A percentile compares a stretch with the other conserved stretches of the same genome.
Evolutionary conservation across 1,284 basidiomycete genomes (phyloP).

Genomic region (Ganoderma lucidum): DNA sequence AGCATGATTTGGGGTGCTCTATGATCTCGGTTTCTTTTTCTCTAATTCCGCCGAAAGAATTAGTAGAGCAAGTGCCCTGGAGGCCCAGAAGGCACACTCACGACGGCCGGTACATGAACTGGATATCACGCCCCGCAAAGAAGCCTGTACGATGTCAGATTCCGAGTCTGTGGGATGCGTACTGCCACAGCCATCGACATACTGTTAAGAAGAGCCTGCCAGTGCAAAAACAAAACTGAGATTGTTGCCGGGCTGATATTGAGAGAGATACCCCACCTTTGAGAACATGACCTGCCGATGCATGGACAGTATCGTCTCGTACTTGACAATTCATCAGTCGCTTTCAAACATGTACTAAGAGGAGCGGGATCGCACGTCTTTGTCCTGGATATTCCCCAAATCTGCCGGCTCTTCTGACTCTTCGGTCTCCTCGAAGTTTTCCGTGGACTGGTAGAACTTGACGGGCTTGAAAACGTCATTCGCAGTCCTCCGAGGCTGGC

Average conservation of each 20-base stretch:
- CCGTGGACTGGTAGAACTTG: not conserved
- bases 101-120: slow-evolving; percentile 62
- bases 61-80: not conserved
- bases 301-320: slow-evolving; percentile 60
- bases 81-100: slow-evolving; percentile 40
- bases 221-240: not conserved
- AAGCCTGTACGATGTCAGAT: slow-evolving; percentile 41
- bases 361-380: not conserved
- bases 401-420: not conserved
- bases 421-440: not conserved
- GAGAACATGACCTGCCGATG: slow-evolving; percentile 65
- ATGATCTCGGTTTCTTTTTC: slow-evolving; percentile 66
- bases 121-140: slow-evolving; percentile 52
- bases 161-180: not conserved
- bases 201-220: not conserved
- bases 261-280: slow-evolving; percentile 46
- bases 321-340: slow-evolving; percentile 41
- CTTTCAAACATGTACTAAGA: not conserved
- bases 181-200: not conserved
- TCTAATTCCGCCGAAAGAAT: slow-evolving; percentile 43
- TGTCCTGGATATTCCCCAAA: not conserved
- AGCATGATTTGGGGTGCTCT: slow-evolving; percentile 65
- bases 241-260: not conserved
- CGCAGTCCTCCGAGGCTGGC: not conserved
- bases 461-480: not conserved